Conservation (phyloP, 2,329 filamentous ascomycete genomes). For the Fusarium buxicola region DNA sequence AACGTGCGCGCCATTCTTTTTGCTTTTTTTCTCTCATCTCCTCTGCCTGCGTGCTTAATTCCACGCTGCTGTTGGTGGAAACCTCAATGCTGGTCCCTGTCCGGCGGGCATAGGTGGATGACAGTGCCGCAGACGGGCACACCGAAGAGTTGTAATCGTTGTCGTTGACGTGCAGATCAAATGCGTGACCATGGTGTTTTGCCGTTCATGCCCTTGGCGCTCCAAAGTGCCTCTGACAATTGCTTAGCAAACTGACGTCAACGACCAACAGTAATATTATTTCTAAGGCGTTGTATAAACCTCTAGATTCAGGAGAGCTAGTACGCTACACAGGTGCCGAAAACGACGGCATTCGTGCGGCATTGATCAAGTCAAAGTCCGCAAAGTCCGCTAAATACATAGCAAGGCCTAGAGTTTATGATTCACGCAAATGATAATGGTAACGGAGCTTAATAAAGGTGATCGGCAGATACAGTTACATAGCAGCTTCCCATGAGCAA, state of each 20-base stretch:
- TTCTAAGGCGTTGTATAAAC: neutral
- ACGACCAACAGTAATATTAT: neutral
- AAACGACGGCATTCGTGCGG: slow-evolving; percentile 12
- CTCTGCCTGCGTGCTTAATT: neutral
- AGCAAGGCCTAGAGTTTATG: neutral
- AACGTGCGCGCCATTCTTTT: neutral
- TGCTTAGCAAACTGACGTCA: slow-evolving; percentile 12
- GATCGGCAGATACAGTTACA: slow-evolving; percentile 25
- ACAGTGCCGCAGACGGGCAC: slow-evolving; percentile 11
- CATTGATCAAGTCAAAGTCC: slow-evolving; percentile 1
- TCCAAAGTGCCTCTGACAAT: slow-evolving; percentile 2
- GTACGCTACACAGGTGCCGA: neutral
- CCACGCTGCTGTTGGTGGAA: slow-evolving; percentile 2
- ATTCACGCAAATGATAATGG: neutral
- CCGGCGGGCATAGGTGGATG: slow-evolving; percentile 10
- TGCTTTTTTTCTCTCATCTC: neutral
- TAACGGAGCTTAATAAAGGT: slow-evolving; percentile 3
- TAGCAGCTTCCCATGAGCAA: slow-evolving; percentile 13
- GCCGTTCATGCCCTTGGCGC: slow-evolving; percentile 8
- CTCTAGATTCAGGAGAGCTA: slow-evolving; percentile 3
- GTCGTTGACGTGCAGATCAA: slow-evolving; percentile 18
- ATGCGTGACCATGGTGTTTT: slow-evolving; percentile 10
- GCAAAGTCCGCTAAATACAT: slow-evolving; percentile 23
- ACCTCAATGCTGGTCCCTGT: slow-evolving; percentile 5
- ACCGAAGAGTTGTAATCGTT: slow-evolving; percentile 19